These are phyloP conservation scores for Tremella fuciformis DNA, from an alignment of 768 basidiomycete genomes.

Conservation along the genomic window DNA sequence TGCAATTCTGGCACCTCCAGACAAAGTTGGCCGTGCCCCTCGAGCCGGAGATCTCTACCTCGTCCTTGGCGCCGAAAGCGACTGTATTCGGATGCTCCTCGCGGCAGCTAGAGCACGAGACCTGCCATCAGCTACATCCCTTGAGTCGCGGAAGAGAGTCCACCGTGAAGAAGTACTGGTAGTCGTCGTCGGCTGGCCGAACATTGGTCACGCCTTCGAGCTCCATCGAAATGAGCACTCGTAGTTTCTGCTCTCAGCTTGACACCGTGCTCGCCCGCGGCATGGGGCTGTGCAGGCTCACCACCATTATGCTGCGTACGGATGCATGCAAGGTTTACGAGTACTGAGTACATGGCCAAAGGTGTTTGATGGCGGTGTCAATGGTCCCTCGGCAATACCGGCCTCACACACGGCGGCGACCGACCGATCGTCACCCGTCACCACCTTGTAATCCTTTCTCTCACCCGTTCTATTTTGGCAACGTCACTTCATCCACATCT, in stretches of 20 bases:
- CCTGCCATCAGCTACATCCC: constrained; percentile 4
- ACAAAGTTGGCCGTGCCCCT: constrained; percentile 49
- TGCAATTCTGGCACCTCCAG: constrained; percentile 48
- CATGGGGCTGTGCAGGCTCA: too few species aligned
- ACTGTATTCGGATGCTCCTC: constrained; percentile 47
- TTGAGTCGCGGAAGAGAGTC: constrained; percentile 15
- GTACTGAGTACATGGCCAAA: too few species aligned
- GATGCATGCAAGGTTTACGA: too few species aligned
- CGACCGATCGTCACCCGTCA: too few species aligned
- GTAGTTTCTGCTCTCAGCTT: constrained; percentile 40
- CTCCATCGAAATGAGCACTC: constrained; percentile 46
- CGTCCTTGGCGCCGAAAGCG: constrained; percentile 46
- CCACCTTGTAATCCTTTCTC: not conserved
- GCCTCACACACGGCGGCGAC: too few species aligned
- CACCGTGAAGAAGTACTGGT: constrained; percentile 50
- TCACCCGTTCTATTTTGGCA: not conserved
- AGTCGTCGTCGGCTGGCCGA: constrained; percentile 38
- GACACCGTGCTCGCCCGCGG: too few species aligned
- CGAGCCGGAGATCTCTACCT: constrained; percentile 48
- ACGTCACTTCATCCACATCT: constrained; percentile 15
- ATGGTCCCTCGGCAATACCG: too few species aligned
- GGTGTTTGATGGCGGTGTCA: too few species aligned
- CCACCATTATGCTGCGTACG: too few species aligned
- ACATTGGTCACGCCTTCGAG: constrained; percentile 50
- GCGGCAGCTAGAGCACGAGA: constrained; percentile 39